Percentiles rank a stretch among this genome's conserved stretches.
Evolutionary conservation across 768 basidiomycete genomes (phyloP).

Genomic region (Suillus hirtellus): DNA sequence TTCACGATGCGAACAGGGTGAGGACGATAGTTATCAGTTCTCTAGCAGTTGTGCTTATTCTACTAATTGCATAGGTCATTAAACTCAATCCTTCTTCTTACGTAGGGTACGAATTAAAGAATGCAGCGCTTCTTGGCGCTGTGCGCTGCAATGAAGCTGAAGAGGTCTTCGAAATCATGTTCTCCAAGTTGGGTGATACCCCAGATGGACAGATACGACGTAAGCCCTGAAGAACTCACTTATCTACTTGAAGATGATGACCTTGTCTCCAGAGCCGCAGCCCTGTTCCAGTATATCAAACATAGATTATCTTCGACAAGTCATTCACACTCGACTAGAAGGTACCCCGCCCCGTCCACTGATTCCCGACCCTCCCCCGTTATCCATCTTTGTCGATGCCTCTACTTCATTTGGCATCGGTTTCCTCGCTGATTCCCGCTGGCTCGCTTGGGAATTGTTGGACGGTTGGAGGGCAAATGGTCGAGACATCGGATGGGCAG

Average conservation of each 20-base stretch:
- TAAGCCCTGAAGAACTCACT: neutral
- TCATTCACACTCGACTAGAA: neutral
- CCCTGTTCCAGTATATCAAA: neutral
- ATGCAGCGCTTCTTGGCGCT: neutral
- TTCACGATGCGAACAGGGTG: neutral
- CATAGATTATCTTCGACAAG: neutral
- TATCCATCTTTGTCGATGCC: constrained; percentile 39
- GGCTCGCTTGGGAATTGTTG: constrained; percentile 42
- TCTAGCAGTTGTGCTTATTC: neutral
- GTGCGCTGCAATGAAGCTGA: neutral
- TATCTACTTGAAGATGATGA: neutral
- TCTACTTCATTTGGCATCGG: constrained; percentile 44
- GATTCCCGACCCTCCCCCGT: constrained; percentile 11
- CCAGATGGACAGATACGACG: neutral
- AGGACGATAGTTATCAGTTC: neutral
- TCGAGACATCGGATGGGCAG: constrained; percentile 44
- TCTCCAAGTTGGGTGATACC: neutral
- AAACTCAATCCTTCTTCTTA: neutral
- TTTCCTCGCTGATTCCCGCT: constrained; percentile 32
- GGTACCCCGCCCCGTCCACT: neutral
- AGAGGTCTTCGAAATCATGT: neutral
- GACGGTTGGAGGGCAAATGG: constrained; percentile 30
- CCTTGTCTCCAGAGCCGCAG: neutral
- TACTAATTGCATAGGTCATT: neutral
- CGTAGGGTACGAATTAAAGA: neutral